Evolutionary conservation across 306 rosid species (phyloP), one percentile per base, ranked within the genome.

Genomic region (Inga oerstediana): DNA sequence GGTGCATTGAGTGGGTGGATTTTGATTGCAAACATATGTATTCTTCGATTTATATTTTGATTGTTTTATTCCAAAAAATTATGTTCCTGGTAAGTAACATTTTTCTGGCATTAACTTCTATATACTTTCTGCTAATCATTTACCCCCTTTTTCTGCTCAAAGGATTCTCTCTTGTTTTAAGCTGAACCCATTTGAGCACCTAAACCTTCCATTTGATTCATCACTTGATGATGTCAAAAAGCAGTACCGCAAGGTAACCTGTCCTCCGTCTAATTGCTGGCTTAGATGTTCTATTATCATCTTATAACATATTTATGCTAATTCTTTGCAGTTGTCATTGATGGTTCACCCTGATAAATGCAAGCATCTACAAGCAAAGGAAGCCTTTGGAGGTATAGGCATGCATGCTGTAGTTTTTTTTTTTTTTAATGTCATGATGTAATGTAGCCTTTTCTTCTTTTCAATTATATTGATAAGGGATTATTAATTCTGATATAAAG

Each of bases 281-380:
- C 70, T 72, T 66, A 69, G 37, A 48, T 78, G 41, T 43, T 81
- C 2, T 84, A n/a, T 48, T 79, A 48, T 48, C 54, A 35, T 39
- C 72, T 80, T n/a, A 35, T 84, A 77, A 85, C 72, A 39, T 79
- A 20, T 39, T 30, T 76, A 77, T 39, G 56, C 48, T 46, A 74
- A 78, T 81, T 71, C 56, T 81, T 80, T 88, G 87, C 81, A 94
- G 98, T 71, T 96, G 85, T 94, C 98, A 12, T 88, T 94, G 91
- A 83, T 96, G 92, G 99, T 96, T 86, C 99, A 94, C 72, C 99
- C 99, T 83, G 98, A 96, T 86, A 96, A 96, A 86, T 96, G 99
- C 90, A 96, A 92, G 94, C 97, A 96, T 88, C 98, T 95, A 80
- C 95, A 94, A 76, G 92, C 98, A 76, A 96, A 96, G 90, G 99